phyloP scores from a whole-genome alignment of 2,329 filamentous ascomycete genomes.

The Talaromyces atroroseus region DNA sequence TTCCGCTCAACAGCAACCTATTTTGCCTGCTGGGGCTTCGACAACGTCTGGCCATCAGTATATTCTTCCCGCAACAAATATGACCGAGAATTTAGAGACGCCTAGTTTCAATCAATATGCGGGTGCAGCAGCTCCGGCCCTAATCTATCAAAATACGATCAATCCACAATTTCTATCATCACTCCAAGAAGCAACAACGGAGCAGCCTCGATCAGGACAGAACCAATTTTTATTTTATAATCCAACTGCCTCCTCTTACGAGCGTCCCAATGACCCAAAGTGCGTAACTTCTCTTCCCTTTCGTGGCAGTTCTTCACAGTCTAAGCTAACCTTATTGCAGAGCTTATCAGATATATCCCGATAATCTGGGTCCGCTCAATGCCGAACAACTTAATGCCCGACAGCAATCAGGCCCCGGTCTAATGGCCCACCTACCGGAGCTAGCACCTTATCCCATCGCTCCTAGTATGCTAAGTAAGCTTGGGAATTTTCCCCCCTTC shows the following conservation, averaged over 20 bases:
- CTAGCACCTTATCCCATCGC: slow-evolving; percentile 10
- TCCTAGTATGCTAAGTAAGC: slow-evolving; percentile 9
- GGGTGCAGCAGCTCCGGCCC: slow-evolving; percentile 15
- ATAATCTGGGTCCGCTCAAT: slow-evolving; percentile 7
- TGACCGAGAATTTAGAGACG: slow-evolving; percentile 13
- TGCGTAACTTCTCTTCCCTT: slow-evolving; percentile 15
- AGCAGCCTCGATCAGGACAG: slow-evolving; percentile 19
- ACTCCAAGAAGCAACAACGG: slow-evolving; percentile 19
- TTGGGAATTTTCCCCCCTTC: not conserved
- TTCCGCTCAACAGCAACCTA: slow-evolving; percentile 16
- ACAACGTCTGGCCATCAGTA: slow-evolving; percentile 22
- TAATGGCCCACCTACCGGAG: slow-evolving; percentile 6
- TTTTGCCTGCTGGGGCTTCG: slow-evolving; percentile 1
- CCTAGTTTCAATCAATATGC: slow-evolving; percentile 27
- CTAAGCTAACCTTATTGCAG: slow-evolving; percentile 3
- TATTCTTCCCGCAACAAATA: slow-evolving; percentile 22
- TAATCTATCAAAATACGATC: slow-evolving; percentile 32
- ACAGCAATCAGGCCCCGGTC: slow-evolving; percentile 3
- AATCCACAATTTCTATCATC: slow-evolving; percentile 36
- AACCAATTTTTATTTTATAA: slow-evolving; percentile 26
- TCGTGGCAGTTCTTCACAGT: slow-evolving; percentile 16
- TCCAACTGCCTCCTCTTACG: slow-evolving; percentile 20
- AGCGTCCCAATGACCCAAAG: slow-evolving; percentile 24
- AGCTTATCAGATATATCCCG: slow-evolving; percentile 12
- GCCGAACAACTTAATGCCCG: slow-evolving; percentile 13